Evolutionary conservation across 2,329 filamentous ascomycete genomes (phyloP), one percentile per base, ranked within the genome.

Genomic region (Penicillium sp.): DNA sequence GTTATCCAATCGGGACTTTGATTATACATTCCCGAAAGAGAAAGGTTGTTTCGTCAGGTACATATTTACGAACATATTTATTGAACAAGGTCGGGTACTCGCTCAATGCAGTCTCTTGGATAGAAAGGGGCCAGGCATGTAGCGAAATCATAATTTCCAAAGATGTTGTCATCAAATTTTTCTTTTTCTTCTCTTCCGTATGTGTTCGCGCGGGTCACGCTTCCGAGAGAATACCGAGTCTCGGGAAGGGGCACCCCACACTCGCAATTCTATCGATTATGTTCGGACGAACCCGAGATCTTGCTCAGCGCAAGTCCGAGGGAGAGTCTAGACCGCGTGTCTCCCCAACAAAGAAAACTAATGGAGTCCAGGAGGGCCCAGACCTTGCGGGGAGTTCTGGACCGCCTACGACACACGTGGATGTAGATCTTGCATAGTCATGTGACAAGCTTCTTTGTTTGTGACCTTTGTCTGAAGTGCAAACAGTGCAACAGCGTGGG

Each of bases 331-430:
- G 67, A 67, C 65, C 66, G 41, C 29, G 43, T 50, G 53, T 55
- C 45, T 48, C 57, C 53, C 44, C 51, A 54, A 45, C 50, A 60
- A 56, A 51, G 49, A 56, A 50, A 56, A 50, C 51, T 39, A 36
- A 45, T 29, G 34, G 50, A 62, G 61, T 64, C 65, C 48, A 63
- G 43, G 55, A 63, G 62, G 66, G 67, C 58, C 67, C 59, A 64
- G 67, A 58, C 66, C 67, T 59, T 52, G 44, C 39, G 31, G 49
- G 43, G 45, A 45, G 61, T 65, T 70, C 64, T 68, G 66, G 67
- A 62, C 64, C 62, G 51, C 63, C 56, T 45, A 52, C 44, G 58
- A 59, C 46, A 47, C 47, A 29, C 38, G 49, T 53, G 56, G 38
- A 47, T 49, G 45, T 1, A 3, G 2, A 23, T 59, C 53, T 56